Percentiles rank a stretch among this genome's conserved stretches.
Conservation (phyloP, 2,329 filamentous ascomycete species). For the Dactylellina parvicollis region DNA sequence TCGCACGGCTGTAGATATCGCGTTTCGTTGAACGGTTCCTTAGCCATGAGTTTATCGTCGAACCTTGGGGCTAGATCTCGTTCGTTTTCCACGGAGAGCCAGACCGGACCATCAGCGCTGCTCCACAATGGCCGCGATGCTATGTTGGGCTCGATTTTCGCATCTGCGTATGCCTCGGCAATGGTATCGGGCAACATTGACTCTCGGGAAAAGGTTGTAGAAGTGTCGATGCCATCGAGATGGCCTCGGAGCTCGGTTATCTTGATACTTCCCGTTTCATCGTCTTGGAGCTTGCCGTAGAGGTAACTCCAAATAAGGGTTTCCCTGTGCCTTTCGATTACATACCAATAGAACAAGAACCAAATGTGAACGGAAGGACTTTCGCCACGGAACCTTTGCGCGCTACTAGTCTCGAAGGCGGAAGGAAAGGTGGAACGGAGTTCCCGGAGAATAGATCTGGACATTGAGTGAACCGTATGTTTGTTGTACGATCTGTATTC, state of each 20-base stretch:
- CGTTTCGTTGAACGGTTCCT: conserved; percentile 15
- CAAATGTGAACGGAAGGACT: conserved; percentile 42
- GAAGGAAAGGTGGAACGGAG: conserved; percentile 45
- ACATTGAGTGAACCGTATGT: conserved; percentile 43
- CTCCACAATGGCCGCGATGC: conserved; percentile 26
- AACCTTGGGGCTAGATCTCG: conserved; percentile 22
- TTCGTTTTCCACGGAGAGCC: conserved; percentile 34
- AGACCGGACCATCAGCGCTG: conserved; percentile 38
- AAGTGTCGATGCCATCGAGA: conserved; percentile 21
- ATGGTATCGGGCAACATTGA: conserved; percentile 4
- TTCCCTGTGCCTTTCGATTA: conserved; percentile 43
- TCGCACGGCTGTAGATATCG: conserved; percentile 25
- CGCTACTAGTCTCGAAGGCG: conserved; percentile 36
- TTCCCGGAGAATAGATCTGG: conserved; percentile 29
- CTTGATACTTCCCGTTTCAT: conserved; percentile 11
- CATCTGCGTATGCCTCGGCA: conserved; percentile 12
- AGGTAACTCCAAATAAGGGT: conserved; percentile 33
- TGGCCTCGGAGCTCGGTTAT: not conserved
- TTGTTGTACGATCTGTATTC: conserved; percentile 38
- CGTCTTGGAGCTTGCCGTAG: conserved; percentile 29
- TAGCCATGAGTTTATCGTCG: conserved; percentile 4
- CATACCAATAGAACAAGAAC: conserved; percentile 51
- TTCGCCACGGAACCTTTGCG: conserved; percentile 39
- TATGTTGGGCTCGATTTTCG: conserved; percentile 23
- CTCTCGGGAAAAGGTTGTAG: conserved; percentile 9